phyloP scores from a whole-genome alignment of 192 early-diverging fungal genomes.

The Backusella luteola region DNA sequence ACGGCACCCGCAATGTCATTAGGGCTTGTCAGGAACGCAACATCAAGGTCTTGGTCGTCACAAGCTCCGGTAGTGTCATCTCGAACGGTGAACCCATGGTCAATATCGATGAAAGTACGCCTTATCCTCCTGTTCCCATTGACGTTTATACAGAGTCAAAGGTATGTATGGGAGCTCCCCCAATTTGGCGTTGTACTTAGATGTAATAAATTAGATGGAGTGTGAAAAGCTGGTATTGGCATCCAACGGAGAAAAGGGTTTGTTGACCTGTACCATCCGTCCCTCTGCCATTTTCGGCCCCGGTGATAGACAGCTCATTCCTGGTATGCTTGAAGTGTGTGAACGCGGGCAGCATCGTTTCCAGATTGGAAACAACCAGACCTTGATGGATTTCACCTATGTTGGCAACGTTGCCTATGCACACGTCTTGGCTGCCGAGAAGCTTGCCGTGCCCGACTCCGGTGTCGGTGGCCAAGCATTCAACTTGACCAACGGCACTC shows the following conservation, averaged over 20 bases:
- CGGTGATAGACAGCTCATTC: conserved; percentile 68
- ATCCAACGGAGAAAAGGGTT: conserved; percentile 59
- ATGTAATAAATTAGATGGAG: conserved; percentile 32
- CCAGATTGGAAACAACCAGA: conserved; percentile 83
- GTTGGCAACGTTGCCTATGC: conserved; percentile 93
- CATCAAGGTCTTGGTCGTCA: conserved; percentile 78
- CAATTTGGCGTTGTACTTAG: neutral
- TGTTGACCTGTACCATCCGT: conserved; percentile 77
- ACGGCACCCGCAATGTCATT: conserved; percentile 87
- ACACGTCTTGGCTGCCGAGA: conserved; percentile 84
- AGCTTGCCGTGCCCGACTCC: conserved; percentile 40
- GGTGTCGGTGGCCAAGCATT: conserved; percentile 64
- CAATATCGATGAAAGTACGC: conserved; percentile 78
- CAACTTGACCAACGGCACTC: conserved; percentile 90
- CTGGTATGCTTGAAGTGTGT: conserved; percentile 63
- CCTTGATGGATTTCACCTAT: conserved; percentile 89
- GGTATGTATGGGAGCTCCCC: conserved; percentile 25
- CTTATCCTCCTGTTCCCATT: conserved; percentile 71
- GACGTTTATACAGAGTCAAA: conserved; percentile 97
- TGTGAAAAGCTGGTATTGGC: conserved; percentile 74
- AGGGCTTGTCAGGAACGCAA: conserved; percentile 61
- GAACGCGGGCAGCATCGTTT: conserved; percentile 61
- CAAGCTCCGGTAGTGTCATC: conserved; percentile 88
- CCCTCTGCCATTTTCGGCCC: conserved; percentile 95
- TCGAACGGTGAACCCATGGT: conserved; percentile 72